phyloP scores from a whole-genome alignment of 257 asterid species.

The Linaria vulgaris region DNA sequence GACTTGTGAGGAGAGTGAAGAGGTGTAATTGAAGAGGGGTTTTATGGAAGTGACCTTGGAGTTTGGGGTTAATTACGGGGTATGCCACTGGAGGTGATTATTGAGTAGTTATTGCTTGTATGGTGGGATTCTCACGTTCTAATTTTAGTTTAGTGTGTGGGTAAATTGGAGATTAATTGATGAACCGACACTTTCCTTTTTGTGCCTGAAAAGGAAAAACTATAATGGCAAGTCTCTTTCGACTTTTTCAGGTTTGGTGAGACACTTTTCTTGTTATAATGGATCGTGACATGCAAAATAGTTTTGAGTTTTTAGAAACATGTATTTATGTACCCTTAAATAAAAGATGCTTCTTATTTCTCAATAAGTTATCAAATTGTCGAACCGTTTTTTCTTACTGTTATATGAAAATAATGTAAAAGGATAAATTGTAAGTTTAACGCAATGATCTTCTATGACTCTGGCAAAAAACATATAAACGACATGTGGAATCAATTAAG shows the following conservation, averaged over 20 bases:
- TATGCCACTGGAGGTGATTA: constrained; percentile 26
- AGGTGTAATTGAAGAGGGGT: constrained; percentile 1
- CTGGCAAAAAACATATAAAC: too few species aligned
- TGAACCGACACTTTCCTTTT: neutral
- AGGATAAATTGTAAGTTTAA: too few species aligned
- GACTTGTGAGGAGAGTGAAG: neutral
- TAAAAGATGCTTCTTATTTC: too few species aligned
- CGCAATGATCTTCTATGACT: too few species aligned
- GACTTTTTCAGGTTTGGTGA: neutral
- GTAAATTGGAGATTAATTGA: neutral
- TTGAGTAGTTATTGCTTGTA: neutral
- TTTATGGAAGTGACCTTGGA: constrained; percentile 22
- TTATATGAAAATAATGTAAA: too few species aligned
- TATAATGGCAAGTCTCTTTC: neutral
- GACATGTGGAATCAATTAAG: too few species aligned
- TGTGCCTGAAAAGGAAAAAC: neutral
- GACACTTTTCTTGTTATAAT: too few species aligned
- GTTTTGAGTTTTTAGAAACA: too few species aligned
- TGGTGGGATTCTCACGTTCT: neutral
- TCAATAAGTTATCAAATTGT: too few species aligned
- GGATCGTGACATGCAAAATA: too few species aligned
- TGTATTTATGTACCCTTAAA: too few species aligned
- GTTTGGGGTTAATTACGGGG: constrained; percentile 24
- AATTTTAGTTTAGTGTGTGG: neutral
- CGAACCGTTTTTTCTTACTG: too few species aligned